Evolutionary conservation across 176 grass and related monocot genomes (phyloP), one percentile per base, ranked within the genome.

Genomic region (Carex scoparia): DNA sequence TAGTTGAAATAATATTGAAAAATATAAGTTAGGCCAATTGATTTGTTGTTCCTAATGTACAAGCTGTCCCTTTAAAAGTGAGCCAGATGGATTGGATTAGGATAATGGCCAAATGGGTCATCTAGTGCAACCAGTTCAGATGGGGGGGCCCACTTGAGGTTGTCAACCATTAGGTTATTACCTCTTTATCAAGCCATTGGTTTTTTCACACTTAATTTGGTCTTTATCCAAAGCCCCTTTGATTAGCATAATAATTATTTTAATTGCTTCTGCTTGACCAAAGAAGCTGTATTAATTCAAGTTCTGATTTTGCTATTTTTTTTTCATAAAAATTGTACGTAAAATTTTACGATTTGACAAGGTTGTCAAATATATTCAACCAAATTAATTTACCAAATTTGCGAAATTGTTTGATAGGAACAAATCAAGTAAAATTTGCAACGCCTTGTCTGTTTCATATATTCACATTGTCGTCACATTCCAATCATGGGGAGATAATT

Each of bases 21-120:
- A 80, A 80, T 12, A 80, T 80, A 83, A 75, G 84, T 30, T 64
- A 86, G 58, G 87, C 27, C 30, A 59, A 65, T 19, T 66, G 31
- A 85, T 82, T 79, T 23, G n/a, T 14, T 49, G 80, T 51, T 71
- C 13, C 37, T 71, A 44, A n/a, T 18, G 84, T 88, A 79, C 85
- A 27, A 74, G 60, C 44, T 73, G 92, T 89, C 86, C 79, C 82
- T 75, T 2, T 32, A 72, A 87, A 72, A 87, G 51, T 57, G 81
- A 86, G 79, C 87, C 76, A 86, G 87, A 88, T 84, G 87, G 89
- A 91, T 84, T 68, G 65, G 35, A 81, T 61, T 87, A 56, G 84
- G 75, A 86, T 84, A 71, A 84, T 66, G 86, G 48, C 14, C 18
- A n/a, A 81, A 59, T 59, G 27, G 35, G 23, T 46, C 37, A 42